Base-by-base conservation (phyloP, 345 rosid species). In the Lepidium sativum region DNA sequence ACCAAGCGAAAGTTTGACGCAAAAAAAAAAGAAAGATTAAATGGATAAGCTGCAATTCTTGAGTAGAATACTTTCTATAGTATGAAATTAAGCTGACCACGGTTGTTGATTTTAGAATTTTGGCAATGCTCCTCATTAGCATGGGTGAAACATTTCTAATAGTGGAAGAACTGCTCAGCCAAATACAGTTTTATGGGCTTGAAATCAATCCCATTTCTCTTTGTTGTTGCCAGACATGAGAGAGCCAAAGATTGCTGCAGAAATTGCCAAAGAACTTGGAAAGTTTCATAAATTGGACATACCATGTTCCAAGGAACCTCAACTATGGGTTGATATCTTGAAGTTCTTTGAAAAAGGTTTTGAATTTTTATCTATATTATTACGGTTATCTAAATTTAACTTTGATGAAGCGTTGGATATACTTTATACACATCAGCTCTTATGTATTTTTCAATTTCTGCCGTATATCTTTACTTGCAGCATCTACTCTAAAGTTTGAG, bases 221-320 rank as follows among this genome's bases (percentile, higher is more conserved):
- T 67, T 39, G 50, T n/a, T 62, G 54, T 32, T 68, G 74, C 47
- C 81, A 94, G 99, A 94, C 68, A 80, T 90, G 90, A 88, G 84
- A 69, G 63, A 76, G 38, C 90, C 96, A 29, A 84, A 84, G 80
- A 68, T 86, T 75, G 86, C 82, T 68, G 92, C 92, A 38, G 83
- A 84, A 78, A 88, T 94, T 63, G 95, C 99, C n/a, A 88, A 80
- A 78, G 79, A 94, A 67, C 89, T 94, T 69, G 80, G 49, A 16
- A 84, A 61, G 73, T 94, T 90, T 80, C 97, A 94, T 77, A 68
- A 75, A 69, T 95, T 88, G 65, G 84, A 86, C 60, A 80, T 94
- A 66, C 92, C 99, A 9, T 95, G 97, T 38, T 82, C 88, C 71
- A 83, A 83, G 76, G 99, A 88, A 69, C 95, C 99, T 72, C 96